Base-by-base conservation (phyloP, 2,329 filamentous ascomycete species). In the Alternaria hordeiaustralica region DNA sequence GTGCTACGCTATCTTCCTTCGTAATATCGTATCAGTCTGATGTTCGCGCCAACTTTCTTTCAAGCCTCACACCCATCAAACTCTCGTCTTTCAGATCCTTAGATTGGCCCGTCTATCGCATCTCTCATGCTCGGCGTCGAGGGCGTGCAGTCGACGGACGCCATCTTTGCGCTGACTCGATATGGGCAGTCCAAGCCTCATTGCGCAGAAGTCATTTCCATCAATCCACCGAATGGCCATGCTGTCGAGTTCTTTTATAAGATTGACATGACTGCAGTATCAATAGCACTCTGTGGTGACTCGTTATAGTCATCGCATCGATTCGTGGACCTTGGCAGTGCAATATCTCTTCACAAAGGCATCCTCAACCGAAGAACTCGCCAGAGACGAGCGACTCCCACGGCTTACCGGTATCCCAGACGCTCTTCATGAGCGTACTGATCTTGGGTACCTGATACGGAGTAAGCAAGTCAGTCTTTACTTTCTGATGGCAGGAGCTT, bases 331-430 rank as follows among this genome's bases (percentile, higher is more conserved):
- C 30, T 12, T 25, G 13, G 18, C 20, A 53, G 12, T 25, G 18
- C 30, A 10, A 20, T 12, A 41, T 36, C 3, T n/a, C 18, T 9
- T 28, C 30, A 15, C 9, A 44, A 30, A 15, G 13, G 15, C 4
- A 20, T n/a, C 8, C 41, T 74, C 68, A 78, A 11, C 89, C 90
- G 73, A 92, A 88, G 73, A 92, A 92, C 78, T 92, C 90, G 26
- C 87, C 88, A 66, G 85, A 84, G 7, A 89, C 86, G 60, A 93
- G 79, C 33, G 86, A 87, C 79, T 92, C 90, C 90, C 90, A 93
- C 30, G 88, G 85, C 73, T 84, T 85, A 28, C 86, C 87, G n/a
- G 86, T 89, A 66, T 87, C 84, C 90, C 90, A 93, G 9, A 90
- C 88, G 69, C 82, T 84, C 79, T 92, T 85, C 88, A 94, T 90